phyloP scores from a whole-genome alignment of 2,329 filamentous ascomycete species.

The Triangularia verruculosa region DNA sequence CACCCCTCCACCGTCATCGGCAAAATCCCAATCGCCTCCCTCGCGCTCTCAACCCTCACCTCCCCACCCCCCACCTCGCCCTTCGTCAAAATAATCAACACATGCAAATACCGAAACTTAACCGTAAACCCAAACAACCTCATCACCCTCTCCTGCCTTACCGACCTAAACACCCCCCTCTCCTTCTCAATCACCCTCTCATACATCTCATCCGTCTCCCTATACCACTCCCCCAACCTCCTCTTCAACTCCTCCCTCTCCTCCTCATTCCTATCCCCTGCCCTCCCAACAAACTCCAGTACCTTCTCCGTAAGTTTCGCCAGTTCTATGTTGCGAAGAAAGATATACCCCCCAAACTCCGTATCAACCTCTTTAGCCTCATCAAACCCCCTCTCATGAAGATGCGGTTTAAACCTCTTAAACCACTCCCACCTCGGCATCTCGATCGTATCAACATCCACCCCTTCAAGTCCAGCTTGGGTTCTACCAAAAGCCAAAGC shows the following conservation, averaged over 20 bases:
- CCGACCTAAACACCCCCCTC: neutral
- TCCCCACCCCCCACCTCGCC: neutral
- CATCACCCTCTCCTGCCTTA: neutral
- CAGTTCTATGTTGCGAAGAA: constrained; percentile 7
- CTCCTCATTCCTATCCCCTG: neutral
- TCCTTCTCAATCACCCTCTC: neutral
- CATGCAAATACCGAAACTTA: constrained; percentile 8
- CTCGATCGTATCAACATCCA: neutral
- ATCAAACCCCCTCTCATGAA: neutral
- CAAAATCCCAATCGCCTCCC: constrained; percentile 7
- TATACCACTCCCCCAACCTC: constrained; percentile 8
- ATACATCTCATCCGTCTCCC: constrained; percentile 1
- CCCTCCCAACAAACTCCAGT: neutral
- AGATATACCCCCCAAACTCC: constrained; percentile 9
- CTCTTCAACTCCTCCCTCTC: neutral
- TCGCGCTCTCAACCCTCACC: neutral
- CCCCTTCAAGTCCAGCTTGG: neutral
- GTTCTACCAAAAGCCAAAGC: constrained; percentile 9
- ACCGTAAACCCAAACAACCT: neutral
- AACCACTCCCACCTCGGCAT: constrained; percentile 7
- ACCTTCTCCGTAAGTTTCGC: constrained; percentile 6
- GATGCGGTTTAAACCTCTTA: neutral
- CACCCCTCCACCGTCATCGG: neutral
- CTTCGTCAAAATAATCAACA: constrained; percentile 3
- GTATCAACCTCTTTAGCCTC: neutral